These are phyloP conservation scores for Talaromyces sp. DNA, from an alignment of 2,329 filamentous ascomycete species.

Conservation along the genomic window DNA sequence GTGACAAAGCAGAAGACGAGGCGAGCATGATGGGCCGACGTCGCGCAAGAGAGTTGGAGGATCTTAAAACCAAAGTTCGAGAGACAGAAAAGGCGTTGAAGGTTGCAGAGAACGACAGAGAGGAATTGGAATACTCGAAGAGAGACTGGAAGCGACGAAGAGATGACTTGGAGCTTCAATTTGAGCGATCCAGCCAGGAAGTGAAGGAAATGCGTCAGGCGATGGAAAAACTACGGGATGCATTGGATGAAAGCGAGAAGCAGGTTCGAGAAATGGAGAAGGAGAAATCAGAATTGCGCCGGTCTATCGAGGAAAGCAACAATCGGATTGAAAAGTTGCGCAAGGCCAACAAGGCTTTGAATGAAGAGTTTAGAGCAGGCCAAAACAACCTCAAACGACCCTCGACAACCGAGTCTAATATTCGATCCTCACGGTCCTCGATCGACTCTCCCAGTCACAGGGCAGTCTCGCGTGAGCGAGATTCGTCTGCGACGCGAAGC, in stretches of 20 bases:
- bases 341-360: conserved; percentile 59
- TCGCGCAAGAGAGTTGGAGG: conserved; percentile 77
- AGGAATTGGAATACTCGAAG: conserved; percentile 69
- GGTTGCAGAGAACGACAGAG: conserved; percentile 65
- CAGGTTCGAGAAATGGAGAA: conserved; percentile 79
- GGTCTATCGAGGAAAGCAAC: conserved; percentile 72
- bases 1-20: conserved; percentile 89
- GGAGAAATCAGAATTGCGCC: conserved; percentile 70
- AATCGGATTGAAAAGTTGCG: conserved; percentile 72
- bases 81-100: conserved; percentile 77
- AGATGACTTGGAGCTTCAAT: conserved; percentile 68
- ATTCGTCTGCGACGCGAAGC: conserved; percentile 26
- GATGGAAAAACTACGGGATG: conserved; percentile 70
- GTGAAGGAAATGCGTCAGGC: conserved; percentile 69
- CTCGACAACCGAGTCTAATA: conserved; percentile 36
- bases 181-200: conserved; percentile 66
- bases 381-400: conserved; percentile 34
- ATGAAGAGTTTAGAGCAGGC: conserved; percentile 53
- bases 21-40: conserved; percentile 70
- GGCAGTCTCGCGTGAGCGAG: conserved; percentile 28
- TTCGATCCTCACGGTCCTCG: conserved; percentile 54
- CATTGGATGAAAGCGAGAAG: conserved; percentile 81
- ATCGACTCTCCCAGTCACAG: conserved; percentile 48
- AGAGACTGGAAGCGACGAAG: conserved; percentile 68
- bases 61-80: conserved; percentile 70